Evolutionary conservation across 2,329 filamentous ascomycete species (phyloP), one percentile per base, ranked within the genome.

Genomic region (Aspergillus jensenii): DNA sequence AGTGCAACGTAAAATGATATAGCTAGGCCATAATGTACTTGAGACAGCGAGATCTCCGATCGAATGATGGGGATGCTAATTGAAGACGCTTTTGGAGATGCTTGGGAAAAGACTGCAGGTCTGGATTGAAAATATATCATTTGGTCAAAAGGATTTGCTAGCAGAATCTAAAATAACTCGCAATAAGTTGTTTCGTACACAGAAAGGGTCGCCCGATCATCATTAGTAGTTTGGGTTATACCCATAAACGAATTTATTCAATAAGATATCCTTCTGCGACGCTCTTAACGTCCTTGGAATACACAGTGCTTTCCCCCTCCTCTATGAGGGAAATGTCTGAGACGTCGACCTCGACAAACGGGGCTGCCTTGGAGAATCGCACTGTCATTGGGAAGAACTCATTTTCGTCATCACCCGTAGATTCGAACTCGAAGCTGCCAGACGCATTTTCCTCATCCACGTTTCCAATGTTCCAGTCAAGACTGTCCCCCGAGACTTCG

Each of bases 341-440:
- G 48, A 98, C 93, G 79, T 97, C 92, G 63, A 99, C 90, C 68
- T 97, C 91, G 51, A 98, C 84, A 74, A 91, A 96, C 27, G 95
- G 93, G 58, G 84, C 86, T 43, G 86, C 84, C 83, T 96, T 97
- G 62, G 86, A 88, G 78, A 99, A 99, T 55, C 87, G 85, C 60
- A 98, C 87, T 54, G 85, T 89, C 93, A 99, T 98, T 1, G 95
- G 95, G 87, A 99, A 99, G 80, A 98, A 98, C 68, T 97, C 93
- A 56, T 91, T 88, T 72, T 98, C 95, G 67, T 93, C 91, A 65
- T 93, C 90, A 55, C 87, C 85, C 11, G 90, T 87, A 1, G 92
- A 91, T 76, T 98, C 95, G 65, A 99, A 98, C 74, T 99, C 95
- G 70, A 99, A 98, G 47, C 90, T 89, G 17, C 95, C 95, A 41